Evolutionary conservation across 805 yeast genomes (phyloP).

Genomic region (Candida mattraensis): DNA sequence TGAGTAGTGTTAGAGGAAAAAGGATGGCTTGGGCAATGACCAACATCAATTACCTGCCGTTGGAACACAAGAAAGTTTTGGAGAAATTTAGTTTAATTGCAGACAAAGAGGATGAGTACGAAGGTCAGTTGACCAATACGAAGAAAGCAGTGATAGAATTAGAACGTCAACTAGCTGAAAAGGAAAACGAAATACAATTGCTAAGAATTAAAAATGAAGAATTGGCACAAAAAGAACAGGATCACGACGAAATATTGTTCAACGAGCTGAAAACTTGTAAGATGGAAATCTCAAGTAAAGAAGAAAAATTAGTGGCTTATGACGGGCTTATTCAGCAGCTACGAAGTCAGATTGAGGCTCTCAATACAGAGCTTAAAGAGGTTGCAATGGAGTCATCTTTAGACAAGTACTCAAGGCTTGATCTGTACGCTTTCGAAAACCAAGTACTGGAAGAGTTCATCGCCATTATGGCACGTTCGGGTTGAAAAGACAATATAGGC

Average conservation of each 20-base stretch:
- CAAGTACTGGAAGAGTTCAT: constrained; percentile 14
- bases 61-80: constrained; percentile 19
- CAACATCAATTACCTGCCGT: constrained; percentile 25
- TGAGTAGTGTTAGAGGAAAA: constrained; percentile 25
- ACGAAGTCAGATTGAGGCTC: constrained; percentile 9
- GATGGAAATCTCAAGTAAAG: constrained; percentile 6
- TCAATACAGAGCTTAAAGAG: constrained; percentile 13
- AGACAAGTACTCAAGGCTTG: constrained; percentile 19
- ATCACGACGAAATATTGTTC: constrained; percentile 7
- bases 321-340: constrained; percentile 11
- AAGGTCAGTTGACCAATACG: constrained; percentile 15
- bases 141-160: constrained; percentile 10
- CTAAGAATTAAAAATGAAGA: constrained; percentile 11
- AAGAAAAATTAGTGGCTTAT: constrained; percentile 10
- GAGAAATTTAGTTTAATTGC: constrained; percentile 24
- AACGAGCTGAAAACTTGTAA: constrained; percentile 8
- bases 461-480: constrained; percentile 16
- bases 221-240: constrained; percentile 5
- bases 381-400: constrained; percentile 22
- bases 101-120: constrained; percentile 17
- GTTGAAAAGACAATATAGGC: constrained; percentile 4
- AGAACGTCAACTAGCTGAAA: constrained; percentile 9
- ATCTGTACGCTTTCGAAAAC: constrained; percentile 19
- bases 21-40: constrained; percentile 32
- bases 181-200: constrained; percentile 10